Evolutionary conservation across 352 stramenopile genomes (phyloP), one percentile per base, ranked within the genome.

Genomic region (Pythium aristosporum): DNA sequence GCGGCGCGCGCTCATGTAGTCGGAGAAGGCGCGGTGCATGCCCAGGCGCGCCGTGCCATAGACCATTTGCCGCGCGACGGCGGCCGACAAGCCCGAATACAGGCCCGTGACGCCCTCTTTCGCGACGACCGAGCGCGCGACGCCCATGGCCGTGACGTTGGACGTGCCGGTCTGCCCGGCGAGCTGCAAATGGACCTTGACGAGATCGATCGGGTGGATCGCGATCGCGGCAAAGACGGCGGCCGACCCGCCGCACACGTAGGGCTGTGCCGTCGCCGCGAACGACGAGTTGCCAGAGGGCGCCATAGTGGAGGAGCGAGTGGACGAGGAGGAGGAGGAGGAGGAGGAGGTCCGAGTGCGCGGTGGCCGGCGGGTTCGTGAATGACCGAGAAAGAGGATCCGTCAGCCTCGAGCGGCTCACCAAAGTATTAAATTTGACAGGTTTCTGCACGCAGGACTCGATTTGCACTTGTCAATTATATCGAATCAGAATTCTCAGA

Each of bases 171-270:
- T 89, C 57, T 96, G 85, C 36, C 86, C 88, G 9, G 85, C 85
- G 46, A 97, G 72, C 68, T 97, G 90, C 43, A 97, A 63, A 39
- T 94, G 87, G 51, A 96, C 88, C 74, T 97, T 97, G 71, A 94
- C 88, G 44, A 96, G 75, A 63, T 97, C 90, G 63, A 97, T 96
- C 37, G 90, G 90, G 71, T 96, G 88, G 72, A 97, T 95, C 57
- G 80, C 83, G 11, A 91, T 63, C 37, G 86, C 83, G 12, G 86
- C 83, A 53, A 94, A 85, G 25, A 92, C 79, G 12, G 86, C 83
- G 1, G 86, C 74, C 12, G 80, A 82, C 32, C 86, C 86, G 54
- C 86, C 86, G 69, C 83, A 92, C 39, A 94, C 71, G 61, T 94
- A 94, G 11, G 86, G 86, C 73, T 92, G 86, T 12, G 80, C 79